These are phyloP conservation scores for Aspergillus sp. DNA, from an alignment of 2,329 filamentous ascomycete species.

Conservation along the genomic window DNA sequence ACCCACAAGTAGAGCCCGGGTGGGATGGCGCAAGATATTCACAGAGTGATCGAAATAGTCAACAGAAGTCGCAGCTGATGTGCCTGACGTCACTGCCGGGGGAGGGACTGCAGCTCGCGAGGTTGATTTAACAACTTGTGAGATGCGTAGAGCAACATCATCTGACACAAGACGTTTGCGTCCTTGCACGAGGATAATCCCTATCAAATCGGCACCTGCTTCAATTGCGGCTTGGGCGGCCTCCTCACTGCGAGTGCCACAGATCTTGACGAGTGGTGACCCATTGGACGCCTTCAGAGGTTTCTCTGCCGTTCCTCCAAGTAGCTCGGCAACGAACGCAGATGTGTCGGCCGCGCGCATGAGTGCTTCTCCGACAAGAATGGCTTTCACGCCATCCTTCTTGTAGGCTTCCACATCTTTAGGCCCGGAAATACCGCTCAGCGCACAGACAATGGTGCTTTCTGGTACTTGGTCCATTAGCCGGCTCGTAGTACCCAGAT, in stretches of 20 bases:
- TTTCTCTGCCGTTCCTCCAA: constrained; percentile 53
- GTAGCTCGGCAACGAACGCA: constrained; percentile 78
- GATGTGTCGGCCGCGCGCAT: constrained; percentile 86
- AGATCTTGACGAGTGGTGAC: constrained; percentile 82
- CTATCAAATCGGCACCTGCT: constrained; percentile 85
- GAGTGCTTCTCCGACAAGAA: constrained; percentile 91
- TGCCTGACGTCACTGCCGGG: constrained; percentile 13
- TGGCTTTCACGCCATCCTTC: constrained; percentile 84
- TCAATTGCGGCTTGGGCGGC: constrained; percentile 77
- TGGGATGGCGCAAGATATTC: constrained; percentile 47
- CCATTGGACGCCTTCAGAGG: constrained; percentile 15
- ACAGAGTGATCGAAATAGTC: constrained; percentile 70
- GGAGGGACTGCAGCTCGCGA: constrained; percentile 25
- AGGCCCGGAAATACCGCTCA: constrained; percentile 88
- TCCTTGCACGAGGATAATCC: constrained; percentile 84
- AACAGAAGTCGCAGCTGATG: constrained; percentile 25
- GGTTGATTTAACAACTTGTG: constrained; percentile 65
- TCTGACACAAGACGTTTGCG: constrained; percentile 76
- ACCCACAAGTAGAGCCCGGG: constrained; percentile 76
- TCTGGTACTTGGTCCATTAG: constrained; percentile 82
- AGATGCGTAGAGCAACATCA: constrained; percentile 77
- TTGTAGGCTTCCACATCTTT: constrained; percentile 86
- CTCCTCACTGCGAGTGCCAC: constrained; percentile 80
- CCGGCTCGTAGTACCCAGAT: constrained; percentile 85
- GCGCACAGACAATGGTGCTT: constrained; percentile 83